phyloP scores from a whole-genome alignment of 176 grass and related monocot species.

The sorghum (Sorghum bicolor) region DNA sequence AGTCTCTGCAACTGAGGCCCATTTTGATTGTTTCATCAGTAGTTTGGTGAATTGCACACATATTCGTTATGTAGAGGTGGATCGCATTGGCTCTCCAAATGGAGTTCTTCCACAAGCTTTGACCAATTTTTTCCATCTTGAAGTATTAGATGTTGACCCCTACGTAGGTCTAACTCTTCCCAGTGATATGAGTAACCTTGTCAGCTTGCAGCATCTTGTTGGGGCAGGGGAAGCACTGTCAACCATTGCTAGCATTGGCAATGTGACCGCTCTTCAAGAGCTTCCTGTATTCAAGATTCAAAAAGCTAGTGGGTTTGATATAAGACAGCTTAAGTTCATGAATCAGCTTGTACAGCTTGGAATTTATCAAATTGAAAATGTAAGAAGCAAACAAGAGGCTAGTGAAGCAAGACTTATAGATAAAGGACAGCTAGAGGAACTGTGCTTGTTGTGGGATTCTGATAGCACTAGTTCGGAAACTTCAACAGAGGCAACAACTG shows the following conservation, averaged over 20 bases:
- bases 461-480: not conserved
- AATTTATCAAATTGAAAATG: conserved; percentile 1
- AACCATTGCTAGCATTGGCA: not conserved
- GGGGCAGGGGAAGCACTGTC: not conserved
- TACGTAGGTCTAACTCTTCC: not conserved
- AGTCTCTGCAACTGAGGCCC: not conserved
- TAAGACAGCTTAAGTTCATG: conserved; percentile 6
- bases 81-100: not conserved
- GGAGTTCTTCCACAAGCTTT: not conserved
- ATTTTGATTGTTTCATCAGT: not conserved
- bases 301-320: conserved; percentile 13
- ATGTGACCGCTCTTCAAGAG: conserved; percentile 25
- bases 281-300: conserved; percentile 24
- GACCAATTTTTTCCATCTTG: conserved; percentile 28
- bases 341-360: not conserved
- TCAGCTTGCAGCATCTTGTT: conserved; percentile 43
- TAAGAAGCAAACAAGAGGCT: not conserved
- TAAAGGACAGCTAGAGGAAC: not conserved
- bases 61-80: not conserved
- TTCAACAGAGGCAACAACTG: not conserved
- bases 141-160: conserved; percentile 29
- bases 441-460: not conserved
- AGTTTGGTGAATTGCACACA: not conserved
- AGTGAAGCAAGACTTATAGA: not conserved
- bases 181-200: conserved; percentile 34